Evolutionary conservation across 495 filamentous ascomycete species (phyloP).

Genomic region (Penicillium dipodomyicola): DNA sequence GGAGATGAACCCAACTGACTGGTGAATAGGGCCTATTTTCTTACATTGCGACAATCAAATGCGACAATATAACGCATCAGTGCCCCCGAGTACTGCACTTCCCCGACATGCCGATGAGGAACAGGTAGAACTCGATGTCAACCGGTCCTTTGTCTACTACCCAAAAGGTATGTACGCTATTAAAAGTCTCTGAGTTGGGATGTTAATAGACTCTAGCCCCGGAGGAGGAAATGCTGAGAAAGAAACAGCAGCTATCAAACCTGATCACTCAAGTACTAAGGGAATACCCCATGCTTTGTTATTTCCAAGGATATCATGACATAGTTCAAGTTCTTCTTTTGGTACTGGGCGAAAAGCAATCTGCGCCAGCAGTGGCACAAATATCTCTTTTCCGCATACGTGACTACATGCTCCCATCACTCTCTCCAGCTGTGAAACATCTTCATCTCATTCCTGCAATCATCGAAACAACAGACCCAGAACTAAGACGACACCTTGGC

Average conservation of each 20-base stretch:
- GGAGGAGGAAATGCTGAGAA: constrained; percentile 57
- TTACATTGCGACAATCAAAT: constrained; percentile 53
- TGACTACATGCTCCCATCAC: constrained; percentile 93
- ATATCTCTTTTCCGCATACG: constrained; percentile 87
- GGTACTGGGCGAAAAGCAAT: constrained; percentile 62
- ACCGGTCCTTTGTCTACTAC: constrained; percentile 97
- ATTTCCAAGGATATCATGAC: constrained; percentile 99
- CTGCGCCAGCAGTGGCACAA: constrained; percentile 60
- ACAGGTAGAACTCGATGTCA: constrained; percentile 86
- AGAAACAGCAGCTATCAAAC: constrained; percentile 68
- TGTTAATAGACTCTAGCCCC: constrained; percentile 28
- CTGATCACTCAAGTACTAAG: constrained; percentile 76
- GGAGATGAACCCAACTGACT: neutral
- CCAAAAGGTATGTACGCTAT: constrained; percentile 70
- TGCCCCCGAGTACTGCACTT: constrained; percentile 50
- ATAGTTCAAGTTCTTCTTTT: constrained; percentile 96
- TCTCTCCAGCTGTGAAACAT: constrained; percentile 78
- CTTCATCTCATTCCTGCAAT: constrained; percentile 82
- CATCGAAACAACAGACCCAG: constrained; percentile 63
- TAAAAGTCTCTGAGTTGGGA: neutral
- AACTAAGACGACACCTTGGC: constrained; percentile 68
- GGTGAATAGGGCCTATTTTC: constrained; percentile 68
- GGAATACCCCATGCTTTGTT: constrained; percentile 79
- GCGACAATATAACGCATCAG: constrained; percentile 20
- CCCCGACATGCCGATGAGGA: constrained; percentile 76